These are phyloP conservation scores for Linnemannia elongata DNA, from an alignment of 192 early-diverging fungal genomes.

Conservation along the genomic window DNA sequence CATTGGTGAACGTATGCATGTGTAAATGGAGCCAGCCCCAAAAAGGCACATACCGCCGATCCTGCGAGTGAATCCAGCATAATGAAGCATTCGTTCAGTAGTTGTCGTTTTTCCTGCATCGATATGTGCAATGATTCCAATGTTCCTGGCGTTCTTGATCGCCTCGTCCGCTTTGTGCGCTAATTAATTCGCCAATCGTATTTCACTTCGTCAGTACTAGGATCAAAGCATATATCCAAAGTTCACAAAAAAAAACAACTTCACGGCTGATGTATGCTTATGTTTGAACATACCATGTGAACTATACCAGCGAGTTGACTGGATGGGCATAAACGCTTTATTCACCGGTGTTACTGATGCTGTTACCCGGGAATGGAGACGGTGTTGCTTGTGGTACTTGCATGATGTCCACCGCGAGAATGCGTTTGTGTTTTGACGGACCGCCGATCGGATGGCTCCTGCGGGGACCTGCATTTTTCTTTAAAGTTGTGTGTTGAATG, in stretches of 20 bases:
- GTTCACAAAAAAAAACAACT: background rate
- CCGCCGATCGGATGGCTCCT: slow-evolving; percentile 11
- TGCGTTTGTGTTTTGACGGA: background rate
- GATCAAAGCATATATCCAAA: background rate
- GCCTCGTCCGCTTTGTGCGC: slow-evolving; percentile 47
- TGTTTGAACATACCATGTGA: slow-evolving; percentile 32
- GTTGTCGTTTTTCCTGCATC: slow-evolving; percentile 97
- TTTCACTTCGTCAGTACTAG: background rate
- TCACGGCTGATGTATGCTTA: background rate
- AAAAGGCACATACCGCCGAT: slow-evolving; percentile 76
- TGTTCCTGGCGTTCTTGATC: slow-evolving; percentile 76
- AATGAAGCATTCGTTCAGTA: slow-evolving; percentile 97
- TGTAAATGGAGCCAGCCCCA: background rate
- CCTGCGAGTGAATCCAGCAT: slow-evolving; percentile 89
- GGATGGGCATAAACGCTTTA: slow-evolving; percentile 1
- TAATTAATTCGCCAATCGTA: background rate
- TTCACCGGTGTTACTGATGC: background rate
- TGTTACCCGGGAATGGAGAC: background rate
- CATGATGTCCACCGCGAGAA: slow-evolving; percentile 19
- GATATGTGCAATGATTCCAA: slow-evolving; percentile 97
- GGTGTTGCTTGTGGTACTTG: background rate
- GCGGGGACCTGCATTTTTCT: slow-evolving; percentile 10
- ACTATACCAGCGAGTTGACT: slow-evolving; percentile 45
- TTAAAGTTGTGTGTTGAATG: background rate
- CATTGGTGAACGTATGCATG: background rate